Percentiles rank a stretch among this genome's conserved stretches.
phyloP scores from a whole-genome alignment of 768 basidiomycete genomes.

The Collybiopsis confluens region DNA sequence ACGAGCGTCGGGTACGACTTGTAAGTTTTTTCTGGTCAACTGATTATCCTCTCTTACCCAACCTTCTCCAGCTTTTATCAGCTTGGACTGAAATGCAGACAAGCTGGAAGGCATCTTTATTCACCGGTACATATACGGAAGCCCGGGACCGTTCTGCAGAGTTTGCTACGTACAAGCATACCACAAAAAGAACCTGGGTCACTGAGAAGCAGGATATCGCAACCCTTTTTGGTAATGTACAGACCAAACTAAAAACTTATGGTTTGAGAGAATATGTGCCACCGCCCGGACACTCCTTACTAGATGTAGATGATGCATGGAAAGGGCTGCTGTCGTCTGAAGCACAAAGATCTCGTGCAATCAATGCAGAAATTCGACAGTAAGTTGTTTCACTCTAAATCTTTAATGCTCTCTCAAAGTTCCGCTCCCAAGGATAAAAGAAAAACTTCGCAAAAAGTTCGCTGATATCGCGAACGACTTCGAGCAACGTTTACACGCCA shows the following conservation, averaged over 20 bases:
- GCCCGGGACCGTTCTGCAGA: slow-evolving; percentile 71
- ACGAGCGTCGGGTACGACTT: slow-evolving; percentile 77
- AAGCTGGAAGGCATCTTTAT: slow-evolving; percentile 63
- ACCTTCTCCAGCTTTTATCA: slow-evolving; percentile 48
- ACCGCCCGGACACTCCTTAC: slow-evolving; percentile 59
- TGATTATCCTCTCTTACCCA: background rate
- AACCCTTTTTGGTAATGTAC: slow-evolving; percentile 87
- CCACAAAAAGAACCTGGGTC: slow-evolving; percentile 83
- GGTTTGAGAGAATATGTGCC: slow-evolving; percentile 82
- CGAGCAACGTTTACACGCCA: slow-evolving; percentile 57
- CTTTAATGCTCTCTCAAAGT: background rate
- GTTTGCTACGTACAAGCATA: slow-evolving; percentile 80
- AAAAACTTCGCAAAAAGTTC: slow-evolving; percentile 70
- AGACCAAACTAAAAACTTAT: slow-evolving; percentile 92
- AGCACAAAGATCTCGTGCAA: slow-evolving; percentile 68
- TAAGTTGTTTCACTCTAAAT: slow-evolving; percentile 32
- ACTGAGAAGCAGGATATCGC: slow-evolving; percentile 85
- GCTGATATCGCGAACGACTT: slow-evolving; percentile 76
- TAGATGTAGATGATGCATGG: slow-evolving; percentile 81
- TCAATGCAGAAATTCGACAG: slow-evolving; percentile 89
- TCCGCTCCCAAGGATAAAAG: slow-evolving; percentile 64
- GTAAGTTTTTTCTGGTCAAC: slow-evolving; percentile 34
- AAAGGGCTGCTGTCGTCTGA: slow-evolving; percentile 67
- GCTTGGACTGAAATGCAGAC: slow-evolving; percentile 64
- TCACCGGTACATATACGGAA: slow-evolving; percentile 74